Evolutionary conservation across 106 monocot species (phyloP).

Genomic region (Chionographis japonica): DNA sequence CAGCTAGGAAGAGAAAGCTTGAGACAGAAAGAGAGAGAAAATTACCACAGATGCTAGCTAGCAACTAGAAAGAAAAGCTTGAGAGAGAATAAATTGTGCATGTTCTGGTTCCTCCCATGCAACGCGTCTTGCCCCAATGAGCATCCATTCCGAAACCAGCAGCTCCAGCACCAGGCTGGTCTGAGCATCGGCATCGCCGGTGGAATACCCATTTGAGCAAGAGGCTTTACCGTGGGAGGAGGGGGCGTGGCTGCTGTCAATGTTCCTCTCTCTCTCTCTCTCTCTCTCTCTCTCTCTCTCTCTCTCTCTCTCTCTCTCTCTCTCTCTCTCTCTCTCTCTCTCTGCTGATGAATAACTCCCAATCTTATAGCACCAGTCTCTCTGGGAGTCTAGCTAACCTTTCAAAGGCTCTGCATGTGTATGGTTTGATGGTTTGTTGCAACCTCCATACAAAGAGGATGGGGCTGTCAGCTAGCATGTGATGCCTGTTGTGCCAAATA

Average conservation of each 20-base stretch:
- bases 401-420: background rate
- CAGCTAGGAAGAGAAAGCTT: too few species aligned
- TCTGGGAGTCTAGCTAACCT: background rate
- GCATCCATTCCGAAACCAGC: constrained; percentile 18
- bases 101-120: constrained; percentile 7
- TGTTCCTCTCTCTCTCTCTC: too few species aligned
- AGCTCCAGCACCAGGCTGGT: background rate
- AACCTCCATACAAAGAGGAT: background rate
- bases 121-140: constrained; percentile 38
- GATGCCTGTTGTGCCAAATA: too few species aligned
- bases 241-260: background rate
- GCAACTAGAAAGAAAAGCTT: too few species aligned
- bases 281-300: background rate
- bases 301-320: background rate
- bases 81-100: background rate
- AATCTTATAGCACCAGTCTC: background rate
- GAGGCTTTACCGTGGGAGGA: constrained; percentile 12
- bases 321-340: background rate
- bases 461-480: constrained; percentile 1
- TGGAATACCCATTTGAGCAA: constrained; percentile 59
- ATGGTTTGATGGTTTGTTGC: constrained; percentile 8
- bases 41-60: too few species aligned
- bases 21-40: too few species aligned
- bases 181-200: background rate
- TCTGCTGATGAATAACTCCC: background rate